These are phyloP conservation scores for Saccharum spontaneum DNA, from an alignment of 176 grass and related monocot species.

Conservation along the genomic window DNA sequence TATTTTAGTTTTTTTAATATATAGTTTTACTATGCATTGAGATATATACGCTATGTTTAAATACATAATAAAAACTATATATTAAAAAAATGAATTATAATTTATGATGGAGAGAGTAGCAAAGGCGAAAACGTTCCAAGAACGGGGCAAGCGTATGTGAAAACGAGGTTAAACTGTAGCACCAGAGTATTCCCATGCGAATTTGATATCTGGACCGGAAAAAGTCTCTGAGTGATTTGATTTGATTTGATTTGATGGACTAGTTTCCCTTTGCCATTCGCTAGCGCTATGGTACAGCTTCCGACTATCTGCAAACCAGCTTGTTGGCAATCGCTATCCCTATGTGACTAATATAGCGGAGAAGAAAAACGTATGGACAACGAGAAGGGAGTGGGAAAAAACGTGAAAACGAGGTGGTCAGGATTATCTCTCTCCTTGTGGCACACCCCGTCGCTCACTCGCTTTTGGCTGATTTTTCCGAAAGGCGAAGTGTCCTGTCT, in stretches of 20 bases:
- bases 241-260: background rate
- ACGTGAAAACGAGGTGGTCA: background rate
- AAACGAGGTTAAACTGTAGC: background rate
- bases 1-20: background rate
- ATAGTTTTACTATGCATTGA: no score
- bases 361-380: background rate
- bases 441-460: background rate
- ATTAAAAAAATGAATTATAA: background rate
- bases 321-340: background rate
- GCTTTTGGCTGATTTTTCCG: background rate
- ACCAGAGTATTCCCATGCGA: background rate
- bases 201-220: background rate
- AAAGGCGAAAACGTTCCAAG: background rate
- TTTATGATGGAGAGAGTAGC: background rate
- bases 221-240: background rate
- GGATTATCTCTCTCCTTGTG: background rate
- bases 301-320: background rate
- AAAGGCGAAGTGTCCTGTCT: background rate
- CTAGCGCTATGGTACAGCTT: background rate
- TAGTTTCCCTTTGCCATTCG: background rate
- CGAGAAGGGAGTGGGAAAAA: background rate
- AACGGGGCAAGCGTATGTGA: background rate
- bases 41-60: no score
- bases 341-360: background rate
- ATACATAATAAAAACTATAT: no score